A percentile compares a stretch with the other conserved stretches of the same genome.
phyloP scores from a whole-genome alignment of 2,329 filamentous ascomycete genomes.

The Byssothecium circinans region DNA sequence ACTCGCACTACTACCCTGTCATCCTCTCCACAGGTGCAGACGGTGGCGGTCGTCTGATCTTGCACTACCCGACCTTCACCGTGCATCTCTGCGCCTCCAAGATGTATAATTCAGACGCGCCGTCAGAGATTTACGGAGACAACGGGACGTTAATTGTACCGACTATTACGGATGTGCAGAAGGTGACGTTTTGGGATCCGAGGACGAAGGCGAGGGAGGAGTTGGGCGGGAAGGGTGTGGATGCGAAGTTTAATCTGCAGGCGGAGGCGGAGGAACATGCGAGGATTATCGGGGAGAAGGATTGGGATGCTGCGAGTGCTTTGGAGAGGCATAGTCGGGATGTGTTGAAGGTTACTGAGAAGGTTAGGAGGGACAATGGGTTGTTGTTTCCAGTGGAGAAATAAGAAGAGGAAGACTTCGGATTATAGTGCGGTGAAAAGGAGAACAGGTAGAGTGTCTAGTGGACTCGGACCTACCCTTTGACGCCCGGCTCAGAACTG shows the following conservation, averaged over 20 bases:
- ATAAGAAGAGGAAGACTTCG: conserved; percentile 11
- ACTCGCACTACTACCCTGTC: conserved; percentile 47
- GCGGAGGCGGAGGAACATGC: conserved; percentile 53
- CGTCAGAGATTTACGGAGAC: conserved; percentile 51
- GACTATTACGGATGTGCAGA: conserved; percentile 50
- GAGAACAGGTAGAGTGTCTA: too few relatives aligned
- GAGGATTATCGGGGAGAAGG: conserved; percentile 45
- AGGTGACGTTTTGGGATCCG: conserved; percentile 46
- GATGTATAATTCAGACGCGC: conserved; percentile 48
- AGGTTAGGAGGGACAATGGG: conserved; percentile 49
- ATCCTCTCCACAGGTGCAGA: conserved; percentile 51
- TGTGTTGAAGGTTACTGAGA: conserved; percentile 48
- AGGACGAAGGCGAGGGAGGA: conserved; percentile 47
- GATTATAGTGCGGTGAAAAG: too few relatives aligned
- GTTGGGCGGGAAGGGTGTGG: conserved; percentile 43
- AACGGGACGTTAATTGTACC: conserved; percentile 51
- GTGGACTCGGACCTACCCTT: too few relatives aligned
- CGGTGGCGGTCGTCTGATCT: conserved; percentile 48
- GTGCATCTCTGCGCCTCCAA: conserved; percentile 50
- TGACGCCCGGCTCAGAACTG: too few relatives aligned
- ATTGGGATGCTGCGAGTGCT: conserved; percentile 40
- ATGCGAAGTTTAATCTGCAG: conserved; percentile 46
- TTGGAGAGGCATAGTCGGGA: conserved; percentile 47
- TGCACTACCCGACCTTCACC: conserved; percentile 49
- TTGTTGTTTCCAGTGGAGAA: conserved; percentile 43